Base-by-base conservation (phyloP, 768 basidiomycete species). In the Lepiota venenata region DNA sequence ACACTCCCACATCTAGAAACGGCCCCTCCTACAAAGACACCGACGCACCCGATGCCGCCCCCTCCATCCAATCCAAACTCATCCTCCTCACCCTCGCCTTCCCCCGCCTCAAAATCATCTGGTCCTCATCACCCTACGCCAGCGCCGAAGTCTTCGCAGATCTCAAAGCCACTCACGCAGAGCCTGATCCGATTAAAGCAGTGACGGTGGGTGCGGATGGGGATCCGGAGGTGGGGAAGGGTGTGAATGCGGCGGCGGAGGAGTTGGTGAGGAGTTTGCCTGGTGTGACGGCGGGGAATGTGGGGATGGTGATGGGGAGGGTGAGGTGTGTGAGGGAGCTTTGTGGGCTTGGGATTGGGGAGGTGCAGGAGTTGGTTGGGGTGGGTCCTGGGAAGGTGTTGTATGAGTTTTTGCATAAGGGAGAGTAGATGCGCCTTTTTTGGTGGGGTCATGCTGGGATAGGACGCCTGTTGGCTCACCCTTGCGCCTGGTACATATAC, bases 111-210 rank as follows among this genome's bases (percentile, higher is more conserved):
- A 85, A 93, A 41, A 90, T 98, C 64, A 91, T 99, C 66, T 98
- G 97, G 97, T 94, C 94, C 0, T 94, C 94, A 1, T 98, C 95
- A 0, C 92, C 97, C 0, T 91, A 93, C 63, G 88, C 90, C 16
- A 94, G 93, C 0, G 80, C 92, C 0, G 88, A 93, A 55, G 93
- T 98, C 52, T 95, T 98, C 75, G 83, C 81, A 44, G 97, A 98
- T 64, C 84, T 99, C 32, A 99, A 99, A 64, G 57, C 71, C 29
- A 85, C 87, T 61, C 80, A 82, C 42, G 70, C 81, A 0, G 93
- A 99, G 65, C 97, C 97, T 0, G 88, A 96, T 58, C 80, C 85
- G 8, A 63, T 73, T 12, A 80, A 80, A 39, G 94, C 97, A 0
- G 82, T 93, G 38, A 70, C 84, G 2, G 76, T 93, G 18, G 97